A percentile compares a stretch with the other conserved stretches of the same genome.
phyloP scores from a whole-genome alignment of 352 stramenopile genomes.

The Stramenopiles sp. region DNA sequence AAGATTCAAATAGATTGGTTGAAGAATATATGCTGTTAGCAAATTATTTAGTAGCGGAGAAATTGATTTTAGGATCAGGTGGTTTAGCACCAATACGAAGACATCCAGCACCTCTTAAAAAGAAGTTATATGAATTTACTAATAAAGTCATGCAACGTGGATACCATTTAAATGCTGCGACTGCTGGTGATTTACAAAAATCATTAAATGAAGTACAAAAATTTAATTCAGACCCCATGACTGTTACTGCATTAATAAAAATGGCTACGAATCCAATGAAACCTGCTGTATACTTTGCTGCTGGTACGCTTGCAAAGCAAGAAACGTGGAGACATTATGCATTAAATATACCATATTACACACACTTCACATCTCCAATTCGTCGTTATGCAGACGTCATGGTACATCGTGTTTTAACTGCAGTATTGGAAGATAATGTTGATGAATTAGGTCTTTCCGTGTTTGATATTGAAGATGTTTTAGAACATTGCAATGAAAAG shows the following conservation, averaged over 20 bases:
- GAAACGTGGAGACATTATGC: conserved; percentile 79
- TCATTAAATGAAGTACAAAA: neutral
- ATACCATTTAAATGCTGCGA: neutral
- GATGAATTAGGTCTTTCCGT: conserved; percentile 12
- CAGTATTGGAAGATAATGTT: conserved; percentile 17
- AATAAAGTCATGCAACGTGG: neutral
- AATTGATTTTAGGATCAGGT: conserved; percentile 61
- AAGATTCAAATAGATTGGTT: conserved; percentile 77
- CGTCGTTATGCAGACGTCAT: conserved; percentile 65
- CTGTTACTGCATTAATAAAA: conserved; percentile 20
- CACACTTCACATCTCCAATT: conserved; percentile 93
- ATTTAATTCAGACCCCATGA: neutral
- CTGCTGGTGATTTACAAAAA: neutral
- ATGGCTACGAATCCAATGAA: conserved; percentile 81
- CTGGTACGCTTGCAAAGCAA: conserved; percentile 35
- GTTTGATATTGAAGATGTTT: conserved; percentile 21
- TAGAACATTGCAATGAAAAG: conserved; percentile 56
- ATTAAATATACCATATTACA: conserved; percentile 91
- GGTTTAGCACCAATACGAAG: conserved; percentile 63
- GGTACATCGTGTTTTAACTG: conserved; percentile 41
- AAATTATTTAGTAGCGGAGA: conserved; percentile 89
- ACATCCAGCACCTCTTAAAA: conserved; percentile 39
- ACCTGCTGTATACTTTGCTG: conserved; percentile 73
- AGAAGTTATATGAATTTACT: neutral
- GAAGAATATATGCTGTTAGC: conserved; percentile 97